phyloP scores from a whole-genome alignment of 1,139 yeast species.

The Suhomyces anneliseae region DNA sequence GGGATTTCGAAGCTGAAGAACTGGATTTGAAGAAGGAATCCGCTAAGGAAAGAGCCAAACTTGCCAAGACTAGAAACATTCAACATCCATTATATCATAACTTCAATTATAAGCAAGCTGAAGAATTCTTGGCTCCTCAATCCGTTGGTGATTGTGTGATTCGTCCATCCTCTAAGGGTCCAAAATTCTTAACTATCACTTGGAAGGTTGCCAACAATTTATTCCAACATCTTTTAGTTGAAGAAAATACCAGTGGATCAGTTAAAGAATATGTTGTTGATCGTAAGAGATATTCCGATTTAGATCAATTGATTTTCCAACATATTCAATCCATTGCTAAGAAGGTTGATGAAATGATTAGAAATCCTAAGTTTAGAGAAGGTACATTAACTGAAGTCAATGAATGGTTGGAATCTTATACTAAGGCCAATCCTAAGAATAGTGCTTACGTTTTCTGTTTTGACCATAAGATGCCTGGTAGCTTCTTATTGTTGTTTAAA shows the following conservation, averaged over 20 bases:
- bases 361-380: constrained; percentile 83
- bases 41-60: constrained; percentile 58
- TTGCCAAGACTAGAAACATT: constrained; percentile 63
- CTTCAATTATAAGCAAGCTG: constrained; percentile 85
- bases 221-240: constrained; percentile 87
- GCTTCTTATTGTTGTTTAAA: constrained; percentile 84
- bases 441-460: constrained; percentile 90
- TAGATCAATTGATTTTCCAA: constrained; percentile 89
- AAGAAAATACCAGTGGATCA: constrained; percentile 59
- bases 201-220: constrained; percentile 94
- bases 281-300: constrained; percentile 69
- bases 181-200: constrained; percentile 84
- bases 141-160: constrained; percentile 91
- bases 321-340: constrained; percentile 85
- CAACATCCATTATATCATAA: constrained; percentile 91
- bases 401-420: constrained; percentile 85
- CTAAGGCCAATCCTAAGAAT: constrained; percentile 87
- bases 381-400: constrained; percentile 81
- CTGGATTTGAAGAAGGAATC: constrained; percentile 60
- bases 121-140: constrained; percentile 85
- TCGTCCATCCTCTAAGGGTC: constrained; percentile 91
- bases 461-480: constrained; percentile 91
- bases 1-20: constrained; percentile 83
- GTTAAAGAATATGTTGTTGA: constrained; percentile 72
- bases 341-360: constrained; percentile 80